Evolutionary conservation across 2,329 filamentous ascomycete species (phyloP).

Genomic region (Alternaria triticimaculans): DNA sequence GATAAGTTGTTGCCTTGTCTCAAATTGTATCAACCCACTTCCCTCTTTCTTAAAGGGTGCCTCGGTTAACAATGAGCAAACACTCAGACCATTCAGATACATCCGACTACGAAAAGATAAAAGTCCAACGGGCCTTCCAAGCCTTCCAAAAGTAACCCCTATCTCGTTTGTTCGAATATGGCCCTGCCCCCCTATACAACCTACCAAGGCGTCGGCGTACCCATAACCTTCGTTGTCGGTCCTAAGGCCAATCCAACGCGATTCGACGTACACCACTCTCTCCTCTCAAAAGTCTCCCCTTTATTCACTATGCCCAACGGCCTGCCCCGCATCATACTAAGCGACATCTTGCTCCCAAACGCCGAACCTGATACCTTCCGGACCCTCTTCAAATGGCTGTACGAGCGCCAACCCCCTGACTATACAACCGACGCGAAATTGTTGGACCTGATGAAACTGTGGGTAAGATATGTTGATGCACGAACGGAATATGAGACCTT

Average conservation of each 20-base stretch:
- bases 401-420: neutral
- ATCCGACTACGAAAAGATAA: neutral
- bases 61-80: rapidly evolving
- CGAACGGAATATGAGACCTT: neutral
- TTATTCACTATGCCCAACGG: neutral
- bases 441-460: neutral
- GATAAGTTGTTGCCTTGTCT: neutral
- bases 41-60: rapidly evolving
- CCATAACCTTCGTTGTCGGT: slow-evolving; percentile 10
- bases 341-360: neutral
- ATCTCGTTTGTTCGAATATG: neutral
- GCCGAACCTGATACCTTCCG: neutral
- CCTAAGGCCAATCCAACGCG: neutral
- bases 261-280: slow-evolving; percentile 8
- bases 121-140: too few species aligned
- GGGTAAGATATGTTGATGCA: neutral
- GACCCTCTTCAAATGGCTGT: neutral
- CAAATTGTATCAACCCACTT: neutral
- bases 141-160: neutral
- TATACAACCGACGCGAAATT: neutral
- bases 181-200: neutral
- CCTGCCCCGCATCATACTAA: neutral
- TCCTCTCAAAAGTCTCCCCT: slow-evolving; percentile 3
- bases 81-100: neutral
- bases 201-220: neutral